A percentile compares a stretch with the other conserved stretches of the same genome.
These are phyloP conservation scores for Boletales sp. DNA, from an alignment of 768 basidiomycete species.

Conservation along the genomic window DNA sequence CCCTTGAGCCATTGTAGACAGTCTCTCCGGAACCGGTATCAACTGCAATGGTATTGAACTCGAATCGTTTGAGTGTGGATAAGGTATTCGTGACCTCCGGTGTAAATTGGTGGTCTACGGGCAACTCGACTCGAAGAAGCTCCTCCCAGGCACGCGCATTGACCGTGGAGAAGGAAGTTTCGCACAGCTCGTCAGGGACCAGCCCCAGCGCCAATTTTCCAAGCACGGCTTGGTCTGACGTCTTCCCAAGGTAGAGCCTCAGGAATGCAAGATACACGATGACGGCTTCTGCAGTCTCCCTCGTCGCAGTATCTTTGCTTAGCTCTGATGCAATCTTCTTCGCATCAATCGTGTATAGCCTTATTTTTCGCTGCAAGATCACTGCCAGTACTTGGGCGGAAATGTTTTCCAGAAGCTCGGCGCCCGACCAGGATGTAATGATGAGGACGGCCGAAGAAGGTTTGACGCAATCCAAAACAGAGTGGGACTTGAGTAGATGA, in stretches of 20 bases:
- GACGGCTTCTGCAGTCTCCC: slow-evolving; percentile 49
- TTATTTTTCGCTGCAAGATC: slow-evolving; percentile 49
- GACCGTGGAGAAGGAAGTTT: slow-evolving; percentile 43
- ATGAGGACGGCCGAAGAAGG: slow-evolving; percentile 69
- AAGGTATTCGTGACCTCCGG: slow-evolving; percentile 19
- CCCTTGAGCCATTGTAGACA: slow-evolving; percentile 55
- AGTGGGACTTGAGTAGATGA: slow-evolving; percentile 72
- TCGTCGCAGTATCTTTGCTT: slow-evolving; percentile 26
- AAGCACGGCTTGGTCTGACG: slow-evolving; percentile 52
- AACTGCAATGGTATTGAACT: slow-evolving; percentile 72
- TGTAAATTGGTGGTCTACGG: slow-evolving; percentile 23
- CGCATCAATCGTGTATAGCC: slow-evolving; percentile 58
- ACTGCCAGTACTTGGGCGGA: slow-evolving; percentile 42
- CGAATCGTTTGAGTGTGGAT: slow-evolving; percentile 51
- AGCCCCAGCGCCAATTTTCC: slow-evolving; percentile 46
- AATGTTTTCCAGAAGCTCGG: slow-evolving; percentile 71
- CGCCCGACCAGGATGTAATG: slow-evolving; percentile 67
- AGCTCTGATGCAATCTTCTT: slow-evolving; percentile 43
- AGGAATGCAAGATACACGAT: slow-evolving; percentile 78
- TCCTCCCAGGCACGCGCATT: slow-evolving; percentile 62
- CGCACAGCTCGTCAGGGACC: slow-evolving; percentile 45
- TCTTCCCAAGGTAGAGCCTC: slow-evolving; percentile 71
- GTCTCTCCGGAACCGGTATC: slow-evolving; percentile 56
- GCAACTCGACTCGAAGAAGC: slow-evolving; percentile 54
- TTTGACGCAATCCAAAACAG: slow-evolving; percentile 64